Evolutionary conservation across 805 yeast species (phyloP), one percentile per base, ranked within the genome.

Genomic region (Saturnispora sanitii): DNA sequence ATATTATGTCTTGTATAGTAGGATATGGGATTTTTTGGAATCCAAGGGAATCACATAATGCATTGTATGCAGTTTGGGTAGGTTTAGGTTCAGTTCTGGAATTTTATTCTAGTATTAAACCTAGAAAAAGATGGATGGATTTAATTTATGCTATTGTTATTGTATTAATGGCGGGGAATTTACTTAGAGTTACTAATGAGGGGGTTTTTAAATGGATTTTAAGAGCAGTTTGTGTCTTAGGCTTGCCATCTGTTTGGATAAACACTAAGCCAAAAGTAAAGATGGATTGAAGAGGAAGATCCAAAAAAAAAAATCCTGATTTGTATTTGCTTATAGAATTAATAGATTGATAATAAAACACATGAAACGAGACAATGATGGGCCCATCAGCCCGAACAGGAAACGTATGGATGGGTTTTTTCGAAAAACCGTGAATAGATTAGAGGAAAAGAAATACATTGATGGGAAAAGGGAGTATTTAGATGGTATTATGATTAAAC

Each of bases 101-200:
- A 21, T 21, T 39, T n/a, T 27, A 32, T 13, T 22, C 36, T 7
- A 33, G 22, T 8, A 23, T 39, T 23, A 26, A 39, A 11, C 15
- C 32, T 6, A 12, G 17, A 17, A 29, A 13, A 3, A 17, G 21
- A 12, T 4, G n/a, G 13, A 7, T 39, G 18, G 37, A 32, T 21
- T 6, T 39, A 8, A 6, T 13, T 7, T 39, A 39, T 28, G 35
- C 21, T 15, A 6, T 27, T 12, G 18, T 19, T 13, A 15, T 32
- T 17, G 42, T 39, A 9, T 28, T 33, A 15, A 27, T 39, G 32
- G 37, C 42, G 13, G 33, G 42, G 42, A 32, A 33, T 17, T 39
- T 33, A 8, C 20, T 39, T 8, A 27, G 32, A 20, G 35, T 38
- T 18, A 37, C 32, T 32, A 26, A 33, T 26, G 29, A 20, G 4